A percentile compares a stretch with the other conserved stretches of the same genome.
These are phyloP conservation scores for Aureobasidium sp. DNA, from an alignment of 2,329 filamentous ascomycete species.

Conservation along the genomic window DNA sequence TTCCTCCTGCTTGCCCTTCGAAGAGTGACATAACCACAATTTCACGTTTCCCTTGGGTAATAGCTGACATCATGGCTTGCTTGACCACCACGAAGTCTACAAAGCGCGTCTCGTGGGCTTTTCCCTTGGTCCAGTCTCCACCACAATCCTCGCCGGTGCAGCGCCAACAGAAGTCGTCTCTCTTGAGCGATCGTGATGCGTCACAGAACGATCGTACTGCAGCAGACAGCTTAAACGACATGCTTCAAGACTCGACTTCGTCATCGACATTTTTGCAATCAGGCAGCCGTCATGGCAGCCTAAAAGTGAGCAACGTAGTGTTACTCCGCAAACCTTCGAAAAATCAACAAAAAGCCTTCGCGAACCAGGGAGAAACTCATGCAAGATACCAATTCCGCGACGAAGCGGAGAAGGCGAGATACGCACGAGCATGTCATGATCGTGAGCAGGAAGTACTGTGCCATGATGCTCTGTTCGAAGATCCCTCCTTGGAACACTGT, in stretches of 20 bases:
- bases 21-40: neutral
- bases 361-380: neutral
- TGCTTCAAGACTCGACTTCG: neutral
- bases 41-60: too few relatives aligned
- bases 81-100: neutral
- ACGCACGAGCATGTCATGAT: neutral
- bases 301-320: neutral
- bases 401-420: neutral
- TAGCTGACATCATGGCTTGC: neutral
- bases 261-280: neutral
- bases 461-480: neutral
- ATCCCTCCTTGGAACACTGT: neutral
- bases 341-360: neutral
- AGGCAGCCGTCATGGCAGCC: neutral
- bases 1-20: neutral
- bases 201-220: neutral
- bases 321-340: neutral
- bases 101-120: neutral
- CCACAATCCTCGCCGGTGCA: neutral
- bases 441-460: neutral
- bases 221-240: neutral
- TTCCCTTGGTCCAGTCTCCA: neutral
- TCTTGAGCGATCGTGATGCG: neutral
- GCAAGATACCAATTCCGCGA: neutral
- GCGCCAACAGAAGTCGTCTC: neutral